A percentile compares a stretch with the other conserved stretches of the same genome.
Conservation (phyloP, 768 basidiomycete species). For the Mrakia hoshinonis region DNA sequence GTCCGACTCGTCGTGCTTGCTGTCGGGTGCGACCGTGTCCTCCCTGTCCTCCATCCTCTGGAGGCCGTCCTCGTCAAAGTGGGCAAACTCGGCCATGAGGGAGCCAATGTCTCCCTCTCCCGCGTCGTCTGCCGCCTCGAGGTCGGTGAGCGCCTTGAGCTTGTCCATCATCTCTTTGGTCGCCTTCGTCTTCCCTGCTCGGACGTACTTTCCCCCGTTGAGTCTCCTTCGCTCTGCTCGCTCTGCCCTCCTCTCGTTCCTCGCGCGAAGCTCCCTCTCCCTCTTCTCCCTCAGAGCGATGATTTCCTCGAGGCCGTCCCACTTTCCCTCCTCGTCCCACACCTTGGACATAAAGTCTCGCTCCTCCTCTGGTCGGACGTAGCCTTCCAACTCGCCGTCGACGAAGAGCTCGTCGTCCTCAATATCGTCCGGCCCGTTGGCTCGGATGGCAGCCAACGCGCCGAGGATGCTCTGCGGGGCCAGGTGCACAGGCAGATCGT, state of each 20-base stretch:
- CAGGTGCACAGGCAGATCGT: slow-evolving; percentile 11
- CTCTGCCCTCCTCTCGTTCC: neutral
- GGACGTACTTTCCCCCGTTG: neutral
- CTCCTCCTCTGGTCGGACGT: slow-evolving; percentile 21
- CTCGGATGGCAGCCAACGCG: slow-evolving; percentile 16
- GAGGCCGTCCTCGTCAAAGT: neutral
- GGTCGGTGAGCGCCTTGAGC: neutral
- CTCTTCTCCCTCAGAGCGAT: neutral
- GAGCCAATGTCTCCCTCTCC: neutral
- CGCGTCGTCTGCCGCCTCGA: neutral
- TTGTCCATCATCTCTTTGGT: slow-evolving; percentile 9
- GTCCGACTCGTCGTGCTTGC: neutral
- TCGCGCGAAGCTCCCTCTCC: neutral
- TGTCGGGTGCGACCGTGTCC: neutral
- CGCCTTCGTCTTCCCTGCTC: neutral
- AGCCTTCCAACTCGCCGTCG: slow-evolving; percentile 27
- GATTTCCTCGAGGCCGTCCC: slow-evolving; percentile 10
- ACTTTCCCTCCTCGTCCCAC: slow-evolving; percentile 24
- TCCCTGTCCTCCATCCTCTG: neutral
- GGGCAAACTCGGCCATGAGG: neutral
- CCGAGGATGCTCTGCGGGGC: slow-evolving; percentile 19
- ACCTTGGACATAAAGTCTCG: neutral
- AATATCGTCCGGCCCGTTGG: slow-evolving; percentile 2
- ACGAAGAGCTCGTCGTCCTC: slow-evolving; percentile 27
- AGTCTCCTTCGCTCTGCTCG: neutral